Conservation (phyloP, 2,329 filamentous ascomycete species). For the Ophiosphaerella narmari region DNA sequence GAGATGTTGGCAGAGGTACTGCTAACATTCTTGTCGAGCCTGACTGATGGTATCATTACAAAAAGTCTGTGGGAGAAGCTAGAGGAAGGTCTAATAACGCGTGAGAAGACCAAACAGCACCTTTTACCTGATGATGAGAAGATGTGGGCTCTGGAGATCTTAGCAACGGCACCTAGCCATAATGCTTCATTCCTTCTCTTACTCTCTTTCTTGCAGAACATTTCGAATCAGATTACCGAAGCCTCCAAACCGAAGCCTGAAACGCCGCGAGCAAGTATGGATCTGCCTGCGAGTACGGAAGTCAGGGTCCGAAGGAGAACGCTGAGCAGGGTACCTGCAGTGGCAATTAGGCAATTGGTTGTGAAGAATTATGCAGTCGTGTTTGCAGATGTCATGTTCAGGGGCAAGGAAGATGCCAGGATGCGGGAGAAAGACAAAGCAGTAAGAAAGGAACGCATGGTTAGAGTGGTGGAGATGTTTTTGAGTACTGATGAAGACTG, state of each 20-base stretch:
- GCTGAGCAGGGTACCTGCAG: slow-evolving; percentile 52
- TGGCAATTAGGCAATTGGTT: slow-evolving; percentile 62
- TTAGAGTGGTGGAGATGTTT: slow-evolving; percentile 72
- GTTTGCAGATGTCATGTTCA: slow-evolving; percentile 68
- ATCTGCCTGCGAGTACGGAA: slow-evolving; percentile 39
- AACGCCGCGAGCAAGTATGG: slow-evolving; percentile 32
- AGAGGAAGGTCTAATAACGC: slow-evolving; percentile 28
- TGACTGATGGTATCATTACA: slow-evolving; percentile 80
- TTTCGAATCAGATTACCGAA: slow-evolving; percentile 59
- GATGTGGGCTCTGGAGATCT: slow-evolving; percentile 70
- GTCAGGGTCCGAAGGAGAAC: slow-evolving; percentile 44
- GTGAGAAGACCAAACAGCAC: slow-evolving; percentile 51
- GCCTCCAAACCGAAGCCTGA: slow-evolving; percentile 26
- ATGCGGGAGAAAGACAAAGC: slow-evolving; percentile 64
- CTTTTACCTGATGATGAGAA: slow-evolving; percentile 59
- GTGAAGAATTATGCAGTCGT: slow-evolving; percentile 68
- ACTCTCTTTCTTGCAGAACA: slow-evolving; percentile 71
- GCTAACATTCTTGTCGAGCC: slow-evolving; percentile 71
- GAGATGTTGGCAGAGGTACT: slow-evolving; percentile 76
- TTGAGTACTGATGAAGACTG: slow-evolving; percentile 39
- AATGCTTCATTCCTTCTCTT: slow-evolving; percentile 90
- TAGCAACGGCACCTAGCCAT: slow-evolving; percentile 71
- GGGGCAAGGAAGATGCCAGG: slow-evolving; percentile 46
- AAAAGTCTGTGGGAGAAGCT: slow-evolving; percentile 65
- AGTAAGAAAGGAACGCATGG: slow-evolving; percentile 66